Conservation (phyloP, 139 green algal genomes). For the Marvania coccoides region DNA sequence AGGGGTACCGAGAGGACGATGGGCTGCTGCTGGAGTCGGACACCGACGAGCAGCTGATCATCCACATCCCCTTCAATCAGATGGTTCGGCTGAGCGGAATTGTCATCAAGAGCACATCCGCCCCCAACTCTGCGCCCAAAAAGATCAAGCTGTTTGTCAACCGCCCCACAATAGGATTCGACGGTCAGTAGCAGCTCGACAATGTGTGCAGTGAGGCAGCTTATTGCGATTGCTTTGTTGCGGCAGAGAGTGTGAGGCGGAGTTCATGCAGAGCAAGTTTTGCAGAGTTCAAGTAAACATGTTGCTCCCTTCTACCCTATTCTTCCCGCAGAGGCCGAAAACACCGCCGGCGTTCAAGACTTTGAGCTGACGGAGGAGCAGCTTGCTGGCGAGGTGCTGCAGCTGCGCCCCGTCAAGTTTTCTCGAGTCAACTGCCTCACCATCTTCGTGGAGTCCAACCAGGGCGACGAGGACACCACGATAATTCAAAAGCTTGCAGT, state of each 20-base stretch:
- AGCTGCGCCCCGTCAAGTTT: constrained; percentile 72
- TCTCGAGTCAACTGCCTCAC: constrained; percentile 53
- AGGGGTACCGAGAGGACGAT: constrained; percentile 70
- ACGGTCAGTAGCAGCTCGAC: neutral
- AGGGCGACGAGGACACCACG: constrained; percentile 56
- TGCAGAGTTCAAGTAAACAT: constrained; percentile 20
- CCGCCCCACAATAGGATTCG: constrained; percentile 36
- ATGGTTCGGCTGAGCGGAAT: constrained; percentile 61
- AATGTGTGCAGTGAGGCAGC: no score
- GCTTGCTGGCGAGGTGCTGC: constrained; percentile 35
- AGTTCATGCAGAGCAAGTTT: no score
- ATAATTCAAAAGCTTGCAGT: constrained; percentile 56
- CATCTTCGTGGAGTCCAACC: constrained; percentile 66
- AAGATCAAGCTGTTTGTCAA: constrained; percentile 52
- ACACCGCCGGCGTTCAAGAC: constrained; percentile 44
- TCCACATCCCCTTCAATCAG: constrained; percentile 75
- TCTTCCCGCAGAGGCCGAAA: constrained; percentile 25
- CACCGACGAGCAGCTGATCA: constrained; percentile 80
- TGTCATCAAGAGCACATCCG: constrained; percentile 48
- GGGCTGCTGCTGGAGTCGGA: constrained; percentile 69
- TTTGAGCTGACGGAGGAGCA: constrained; percentile 52
- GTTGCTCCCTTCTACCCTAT: constrained; percentile 9
- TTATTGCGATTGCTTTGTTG: no score
- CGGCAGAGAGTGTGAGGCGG: no score
- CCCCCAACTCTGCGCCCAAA: constrained; percentile 39